phyloP scores from a whole-genome alignment of 305 asterid genomes.

The Withania somnifera region DNA sequence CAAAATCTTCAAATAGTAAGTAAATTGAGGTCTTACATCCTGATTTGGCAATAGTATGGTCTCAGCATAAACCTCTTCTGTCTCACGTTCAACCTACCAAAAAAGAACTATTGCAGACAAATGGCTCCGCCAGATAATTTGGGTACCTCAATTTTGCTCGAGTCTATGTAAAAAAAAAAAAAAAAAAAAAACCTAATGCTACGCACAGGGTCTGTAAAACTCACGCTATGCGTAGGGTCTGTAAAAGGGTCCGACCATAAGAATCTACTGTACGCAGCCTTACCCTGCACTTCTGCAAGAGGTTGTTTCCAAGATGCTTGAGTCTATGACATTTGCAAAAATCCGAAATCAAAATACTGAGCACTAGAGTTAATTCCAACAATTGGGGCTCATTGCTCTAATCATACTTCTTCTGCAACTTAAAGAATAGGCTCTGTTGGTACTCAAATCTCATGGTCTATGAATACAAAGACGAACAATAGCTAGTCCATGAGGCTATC shows the following conservation, averaged over 20 bases:
- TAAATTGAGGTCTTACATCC: not conserved
- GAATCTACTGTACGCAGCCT: too few relatives aligned
- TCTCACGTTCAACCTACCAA: not conserved
- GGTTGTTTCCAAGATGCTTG: too few relatives aligned
- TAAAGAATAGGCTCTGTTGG: not conserved
- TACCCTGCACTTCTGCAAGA: too few relatives aligned
- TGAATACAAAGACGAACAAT: not conserved
- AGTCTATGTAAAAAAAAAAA: too few relatives aligned
- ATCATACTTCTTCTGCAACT: not conserved
- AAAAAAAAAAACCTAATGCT: too few relatives aligned
- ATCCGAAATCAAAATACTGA: not conserved
- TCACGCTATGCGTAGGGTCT: too few relatives aligned
- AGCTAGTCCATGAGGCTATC: not conserved
- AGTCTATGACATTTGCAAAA: not conserved
- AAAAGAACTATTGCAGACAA: not conserved
- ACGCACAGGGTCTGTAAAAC: too few relatives aligned
- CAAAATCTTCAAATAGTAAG: not conserved
- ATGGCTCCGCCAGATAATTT: not conserved
- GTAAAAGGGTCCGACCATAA: too few relatives aligned
- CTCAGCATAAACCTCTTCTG: not conserved
- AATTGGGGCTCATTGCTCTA: not conserved
- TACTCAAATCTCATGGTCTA: not conserved
- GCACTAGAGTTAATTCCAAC: not conserved
- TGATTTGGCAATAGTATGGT: not conserved
- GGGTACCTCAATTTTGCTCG: not conserved